Conservation (phyloP, 2,329 filamentous ascomycete species). For the Ophiognomonia clavigignenti-juglandacearum region DNA sequence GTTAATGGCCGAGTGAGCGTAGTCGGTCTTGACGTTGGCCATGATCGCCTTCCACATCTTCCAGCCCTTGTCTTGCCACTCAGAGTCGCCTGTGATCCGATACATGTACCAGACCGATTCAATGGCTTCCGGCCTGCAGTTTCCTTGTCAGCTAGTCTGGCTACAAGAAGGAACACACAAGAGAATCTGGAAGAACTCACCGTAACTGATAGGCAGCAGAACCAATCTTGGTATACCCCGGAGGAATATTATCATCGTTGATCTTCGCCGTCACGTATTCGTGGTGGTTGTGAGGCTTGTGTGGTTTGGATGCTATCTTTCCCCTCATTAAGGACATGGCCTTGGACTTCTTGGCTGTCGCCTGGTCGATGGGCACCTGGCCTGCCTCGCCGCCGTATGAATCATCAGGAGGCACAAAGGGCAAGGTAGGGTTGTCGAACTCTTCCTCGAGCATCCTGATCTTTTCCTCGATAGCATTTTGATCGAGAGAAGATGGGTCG, state of each 20-base stretch:
- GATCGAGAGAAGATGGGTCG: conserved; percentile 7
- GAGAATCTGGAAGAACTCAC: conserved; percentile 34
- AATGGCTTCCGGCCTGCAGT: conserved; percentile 70
- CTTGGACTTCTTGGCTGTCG: conserved; percentile 17
- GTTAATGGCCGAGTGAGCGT: conserved; percentile 65
- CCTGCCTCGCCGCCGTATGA: conserved; percentile 7
- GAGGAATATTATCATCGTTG: conserved; percentile 37
- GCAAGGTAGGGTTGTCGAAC: neutral
- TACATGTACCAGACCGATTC: conserved; percentile 89
- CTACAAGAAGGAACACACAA: neutral
- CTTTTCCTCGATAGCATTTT: conserved; percentile 18
- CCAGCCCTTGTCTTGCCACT: conserved; percentile 80
- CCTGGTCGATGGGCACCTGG: conserved; percentile 25
- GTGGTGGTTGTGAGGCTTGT: conserved; percentile 44
- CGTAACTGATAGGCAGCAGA: conserved; percentile 55
- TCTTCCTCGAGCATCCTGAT: conserved; percentile 21
- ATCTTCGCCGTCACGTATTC: conserved; percentile 48
- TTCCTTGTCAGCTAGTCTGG: conserved; percentile 18
- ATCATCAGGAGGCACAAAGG: conserved; percentile 16
- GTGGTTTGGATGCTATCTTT: conserved; percentile 27
- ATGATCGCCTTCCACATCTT: conserved; percentile 74
- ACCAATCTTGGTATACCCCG: conserved; percentile 44
- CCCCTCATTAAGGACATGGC: neutral
- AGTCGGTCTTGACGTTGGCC: conserved; percentile 58
- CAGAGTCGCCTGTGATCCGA: conserved; percentile 74